phyloP scores from a whole-genome alignment of 1,284 basidiomycete species.

The Leccinum pachyderme region DNA sequence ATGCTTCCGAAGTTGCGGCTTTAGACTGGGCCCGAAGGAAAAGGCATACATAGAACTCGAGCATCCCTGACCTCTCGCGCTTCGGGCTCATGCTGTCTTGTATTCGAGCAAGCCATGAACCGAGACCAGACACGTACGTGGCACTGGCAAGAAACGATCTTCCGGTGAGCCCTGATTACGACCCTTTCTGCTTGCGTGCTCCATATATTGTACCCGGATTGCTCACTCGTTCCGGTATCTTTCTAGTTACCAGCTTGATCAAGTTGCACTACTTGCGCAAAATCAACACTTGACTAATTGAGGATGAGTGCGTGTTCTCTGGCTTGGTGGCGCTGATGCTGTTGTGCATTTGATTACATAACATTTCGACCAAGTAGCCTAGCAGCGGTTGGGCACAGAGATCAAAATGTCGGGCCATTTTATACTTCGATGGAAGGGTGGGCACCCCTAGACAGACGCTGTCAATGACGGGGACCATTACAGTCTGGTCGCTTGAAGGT shows the following conservation, averaged over 20 bases:
- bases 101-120: not conserved
- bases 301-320: no score
- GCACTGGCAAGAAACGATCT: not conserved
- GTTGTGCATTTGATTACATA: not conserved
- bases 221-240: not conserved
- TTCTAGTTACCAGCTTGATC: not conserved
- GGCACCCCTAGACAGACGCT: not conserved
- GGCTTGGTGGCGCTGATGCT: no score
- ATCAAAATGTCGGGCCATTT: no score
- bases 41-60: not conserved
- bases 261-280: not conserved
- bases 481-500: conserved; percentile 79
- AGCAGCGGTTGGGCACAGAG: no score
- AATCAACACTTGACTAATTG: not conserved
- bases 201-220: not conserved
- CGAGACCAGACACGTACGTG: not conserved
- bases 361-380: no score
- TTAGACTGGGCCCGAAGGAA: not conserved
- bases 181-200: not conserved
- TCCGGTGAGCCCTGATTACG: not conserved
- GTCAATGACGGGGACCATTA: no score
- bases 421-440: conserved; percentile 1
- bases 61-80: not conserved
- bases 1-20: not conserved
- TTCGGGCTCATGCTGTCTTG: not conserved